Base-by-base conservation (phyloP, 306 rosid species). In the Ormosia semicastrata region DNA sequence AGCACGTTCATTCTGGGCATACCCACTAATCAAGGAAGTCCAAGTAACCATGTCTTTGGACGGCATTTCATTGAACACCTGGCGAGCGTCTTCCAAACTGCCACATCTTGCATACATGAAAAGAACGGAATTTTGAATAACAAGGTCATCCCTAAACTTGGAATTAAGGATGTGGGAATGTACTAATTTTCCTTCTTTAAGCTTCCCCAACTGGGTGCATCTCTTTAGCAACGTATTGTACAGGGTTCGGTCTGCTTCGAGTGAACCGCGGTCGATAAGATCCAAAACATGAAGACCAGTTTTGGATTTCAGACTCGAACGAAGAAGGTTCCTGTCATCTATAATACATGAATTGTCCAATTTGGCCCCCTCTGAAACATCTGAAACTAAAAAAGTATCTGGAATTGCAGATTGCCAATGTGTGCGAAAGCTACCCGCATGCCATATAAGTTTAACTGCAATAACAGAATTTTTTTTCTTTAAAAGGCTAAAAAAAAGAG, bases 21-120 rank as follows among this genome's bases (percentile, higher is more conserved):
- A 87, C 24, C 88, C 90, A 34, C 88, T 84, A 11, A 87, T 87
- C 90, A 87, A 44, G 50, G 90, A 87, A 36, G 90, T 87, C 90
- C 90, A 87, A 5, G 86, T 82, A 15, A 87, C 90, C 46, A 78
- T 63, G 49, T 87, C 86, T 72, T 41, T 81, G 2, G 12, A 5
- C 3, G 77, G 47, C 88, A 87, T 87, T 84, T 87, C 69, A 18
- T 84, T 88, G 18, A 86, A 86, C 86, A 82, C 18, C 0, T 14
- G 29, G 71, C 86, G 89, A 0, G 89, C 89, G 0, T 74, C n/a
- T 15, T 81, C 81, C 69, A 87, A 81, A 81, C 60, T 63, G 10
- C 76, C 79, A 78, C 90, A 87, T 59, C 66, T 84, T 0, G 90
- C 84, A 8, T 84, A 81, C 88, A 87, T 84, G 39, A 81, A 81